phyloP scores from a whole-genome alignment of 2,329 filamentous ascomycete genomes.

The Dichotomopilus funicola region DNA sequence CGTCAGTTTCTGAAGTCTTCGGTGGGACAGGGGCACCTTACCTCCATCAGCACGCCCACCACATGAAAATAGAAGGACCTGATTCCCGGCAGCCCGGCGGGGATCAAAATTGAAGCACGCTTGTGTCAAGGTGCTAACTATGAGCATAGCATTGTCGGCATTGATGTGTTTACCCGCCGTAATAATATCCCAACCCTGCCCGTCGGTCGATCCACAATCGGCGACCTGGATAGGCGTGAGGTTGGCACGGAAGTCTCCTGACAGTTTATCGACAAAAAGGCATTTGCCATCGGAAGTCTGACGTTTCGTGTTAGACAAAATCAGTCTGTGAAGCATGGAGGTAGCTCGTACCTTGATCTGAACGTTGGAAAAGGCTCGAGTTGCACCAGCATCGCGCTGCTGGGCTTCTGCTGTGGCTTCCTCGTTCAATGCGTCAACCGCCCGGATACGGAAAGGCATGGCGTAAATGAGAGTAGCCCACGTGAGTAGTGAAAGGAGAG shows the following conservation, averaged over 20 bases:
- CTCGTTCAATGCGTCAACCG: slow-evolving; percentile 37
- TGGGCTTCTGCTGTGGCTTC: slow-evolving; percentile 40
- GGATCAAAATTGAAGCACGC: slow-evolving; percentile 54
- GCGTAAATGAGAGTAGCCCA: slow-evolving; percentile 26
- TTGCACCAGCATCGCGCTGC: slow-evolving; percentile 38
- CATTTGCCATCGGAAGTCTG: slow-evolving; percentile 38
- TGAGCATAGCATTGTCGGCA: slow-evolving; percentile 38
- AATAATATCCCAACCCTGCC: slow-evolving; percentile 43
- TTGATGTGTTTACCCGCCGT: slow-evolving; percentile 47
- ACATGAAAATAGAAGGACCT: slow-evolving; percentile 52
- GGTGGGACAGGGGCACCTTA: slow-evolving; percentile 14
- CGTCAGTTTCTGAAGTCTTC: not conserved
- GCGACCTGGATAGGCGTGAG: slow-evolving; percentile 40
- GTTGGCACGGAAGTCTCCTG: slow-evolving; percentile 43
- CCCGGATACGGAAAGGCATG: slow-evolving; percentile 28
- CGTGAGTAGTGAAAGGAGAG: slow-evolving; percentile 24
- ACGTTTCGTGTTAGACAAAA: slow-evolving; percentile 8
- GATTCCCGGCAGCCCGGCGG: slow-evolving; percentile 43
- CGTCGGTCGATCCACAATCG: slow-evolving; percentile 37
- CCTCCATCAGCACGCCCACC: slow-evolving; percentile 50
- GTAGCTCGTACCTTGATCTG: slow-evolving; percentile 31
- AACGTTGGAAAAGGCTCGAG: slow-evolving; percentile 38
- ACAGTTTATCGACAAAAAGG: slow-evolving; percentile 41
- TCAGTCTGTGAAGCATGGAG: not conserved
- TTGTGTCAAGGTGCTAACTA: slow-evolving; percentile 52